These are phyloP conservation scores for Hyaloscypha variabilis DNA, from an alignment of 495 filamentous ascomycete species.

Conservation along the genomic window DNA sequence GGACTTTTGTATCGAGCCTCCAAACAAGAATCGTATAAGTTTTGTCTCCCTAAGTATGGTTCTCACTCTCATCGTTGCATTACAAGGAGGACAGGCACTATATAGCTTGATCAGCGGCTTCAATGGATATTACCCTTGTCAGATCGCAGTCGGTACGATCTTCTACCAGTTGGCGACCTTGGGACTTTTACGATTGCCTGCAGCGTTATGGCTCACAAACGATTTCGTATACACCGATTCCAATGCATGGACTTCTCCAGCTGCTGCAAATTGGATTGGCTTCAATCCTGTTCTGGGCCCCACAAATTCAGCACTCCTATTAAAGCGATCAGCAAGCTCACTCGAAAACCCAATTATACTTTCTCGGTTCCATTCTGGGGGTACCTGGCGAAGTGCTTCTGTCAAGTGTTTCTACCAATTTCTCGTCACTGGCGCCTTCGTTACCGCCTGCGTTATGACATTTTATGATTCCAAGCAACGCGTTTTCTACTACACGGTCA, in stretches of 20 bases:
- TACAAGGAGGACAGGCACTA: constrained; percentile 8
- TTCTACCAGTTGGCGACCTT: constrained; percentile 10
- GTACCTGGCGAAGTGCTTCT: too few species aligned
- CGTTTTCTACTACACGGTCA: too few species aligned
- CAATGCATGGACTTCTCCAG: constrained; percentile 1
- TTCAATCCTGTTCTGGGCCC: too few species aligned
- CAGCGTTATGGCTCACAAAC: constrained; percentile 9
- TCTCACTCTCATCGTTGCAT: constrained; percentile 2
- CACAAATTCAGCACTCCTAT: too few species aligned
- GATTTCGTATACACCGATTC: constrained; percentile 4
- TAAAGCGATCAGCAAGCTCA: too few species aligned
- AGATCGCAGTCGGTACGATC: constrained; percentile 16
- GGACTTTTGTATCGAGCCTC: constrained; percentile 18
- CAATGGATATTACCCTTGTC: neutral
- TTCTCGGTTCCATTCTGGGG: too few species aligned
- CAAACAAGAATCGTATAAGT: constrained; percentile 5
- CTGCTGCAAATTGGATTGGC: neutral
- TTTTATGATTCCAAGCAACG: too few species aligned
- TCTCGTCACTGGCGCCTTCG: too few species aligned
- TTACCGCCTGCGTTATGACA: too few species aligned
- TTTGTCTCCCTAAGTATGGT: neutral
- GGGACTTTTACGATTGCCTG: constrained; percentile 17
- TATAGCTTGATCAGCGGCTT: neutral
- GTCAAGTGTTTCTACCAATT: too few species aligned
- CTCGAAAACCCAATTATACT: too few species aligned